Evolutionary conservation across 805 yeast species (phyloP), one percentile per base, ranked within the genome.

Genomic region (Schwanniomyces sp.): DNA sequence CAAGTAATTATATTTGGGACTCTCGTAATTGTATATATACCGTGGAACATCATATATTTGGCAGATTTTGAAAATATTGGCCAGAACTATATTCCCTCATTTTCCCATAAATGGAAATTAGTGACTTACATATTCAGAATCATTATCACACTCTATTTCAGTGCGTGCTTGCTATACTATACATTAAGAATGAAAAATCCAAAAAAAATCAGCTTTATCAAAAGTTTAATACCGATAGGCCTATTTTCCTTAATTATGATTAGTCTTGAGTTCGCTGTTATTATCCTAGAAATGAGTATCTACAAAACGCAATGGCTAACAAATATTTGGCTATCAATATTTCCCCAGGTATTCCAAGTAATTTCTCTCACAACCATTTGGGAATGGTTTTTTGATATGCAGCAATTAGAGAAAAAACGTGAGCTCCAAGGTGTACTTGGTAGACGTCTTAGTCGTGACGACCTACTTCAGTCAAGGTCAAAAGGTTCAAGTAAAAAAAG

Each of bases 361-460:
- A 70, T 81, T 30, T 63, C 81, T 4, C 66, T 77, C 14, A 78
- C 84, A 1, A 69, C 80, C 21, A 72, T 82, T 1, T 84, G 88
- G 86, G 89, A 85, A 63, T 82, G 89, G 85, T 62, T 82, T 8
- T 78, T 71, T 55, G 75, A 81, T 39, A 80, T 83, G 37, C 76
- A 79, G 51, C 57, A 70, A 14, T 58, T 79, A 38, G 85, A 81
- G 51, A 70, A 74, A 50, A 63, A 73, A 28, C 61, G 69, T 26
- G 89, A 85, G 51, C 66, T 75, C 42, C 67, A 69, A 52, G 85
- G 85, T 0, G 79, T 86, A 8, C 72, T 85, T 40, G 91, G 91
- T 0, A 71, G 90, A 50, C 72, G 79, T 50, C 63, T 74, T 43
- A 76, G 83, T 28, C 66, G 71, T 42, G 82, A 79, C 42, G 81